phyloP scores from a whole-genome alignment of 2,329 filamentous ascomycete genomes.

The Cladorrhinum sp. region DNA sequence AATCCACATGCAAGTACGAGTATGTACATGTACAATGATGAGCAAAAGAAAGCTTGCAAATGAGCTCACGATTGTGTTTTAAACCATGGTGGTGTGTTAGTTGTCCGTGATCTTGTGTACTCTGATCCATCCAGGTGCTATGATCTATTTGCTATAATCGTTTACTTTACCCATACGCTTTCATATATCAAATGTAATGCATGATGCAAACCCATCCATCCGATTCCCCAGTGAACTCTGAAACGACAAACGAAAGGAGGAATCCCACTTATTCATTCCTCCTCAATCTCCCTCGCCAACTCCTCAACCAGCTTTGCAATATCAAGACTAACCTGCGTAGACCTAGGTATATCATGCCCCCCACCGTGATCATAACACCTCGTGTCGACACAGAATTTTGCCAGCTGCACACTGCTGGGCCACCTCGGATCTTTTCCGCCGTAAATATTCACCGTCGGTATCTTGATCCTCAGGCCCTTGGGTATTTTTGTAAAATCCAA shows the following conservation, averaged over 20 bases:
- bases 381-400: conserved; percentile 32
- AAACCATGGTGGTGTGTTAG: too few relatives aligned
- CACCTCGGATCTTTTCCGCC: conserved; percentile 38
- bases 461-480: conserved; percentile 30
- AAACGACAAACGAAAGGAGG: too few relatives aligned
- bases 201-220: too few relatives aligned
- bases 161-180: too few relatives aligned
- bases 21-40: too few relatives aligned
- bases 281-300: conserved; percentile 20
- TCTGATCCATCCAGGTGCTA: too few relatives aligned
- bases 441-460: conserved; percentile 38
- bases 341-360: conserved; percentile 39
- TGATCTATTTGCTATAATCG: not conserved
- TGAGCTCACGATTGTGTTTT: too few relatives aligned
- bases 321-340: conserved; percentile 31
- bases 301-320: conserved; percentile 33
- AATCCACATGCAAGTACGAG: too few relatives aligned
- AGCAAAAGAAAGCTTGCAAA: too few relatives aligned
- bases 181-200: too few relatives aligned
- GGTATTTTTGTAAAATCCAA: conserved; percentile 35
- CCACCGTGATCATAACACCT: conserved; percentile 37
- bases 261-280: not conserved
- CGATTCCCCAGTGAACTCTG: too few relatives aligned
- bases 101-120: too few relatives aligned
- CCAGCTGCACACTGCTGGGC: conserved; percentile 37